These are phyloP conservation scores for Melanomma pulvis-pyrius DNA, from an alignment of 495 filamentous ascomycete genomes.

Conservation along the genomic window DNA sequence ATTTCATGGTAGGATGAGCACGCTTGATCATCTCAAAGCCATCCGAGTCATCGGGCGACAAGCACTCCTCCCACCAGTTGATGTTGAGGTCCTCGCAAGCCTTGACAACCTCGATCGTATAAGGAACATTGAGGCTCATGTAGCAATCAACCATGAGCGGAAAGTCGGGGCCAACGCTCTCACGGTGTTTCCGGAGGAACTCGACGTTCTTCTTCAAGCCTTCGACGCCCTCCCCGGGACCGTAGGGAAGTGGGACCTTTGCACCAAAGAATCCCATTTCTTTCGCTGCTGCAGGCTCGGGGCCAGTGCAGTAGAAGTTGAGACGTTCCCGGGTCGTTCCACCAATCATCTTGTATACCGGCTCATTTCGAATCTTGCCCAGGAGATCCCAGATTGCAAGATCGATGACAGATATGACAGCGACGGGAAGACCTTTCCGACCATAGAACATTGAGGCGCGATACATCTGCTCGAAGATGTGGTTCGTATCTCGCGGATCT, in stretches of 20 bases:
- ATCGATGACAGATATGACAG: conserved; percentile 91
- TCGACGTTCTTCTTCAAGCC: conserved; percentile 86
- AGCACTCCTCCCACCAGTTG: conserved; percentile 96
- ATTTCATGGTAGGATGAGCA: conserved; percentile 86
- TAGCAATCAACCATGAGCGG: conserved; percentile 95
- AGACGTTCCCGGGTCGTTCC: conserved; percentile 78
- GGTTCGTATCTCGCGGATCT: conserved; percentile 85
- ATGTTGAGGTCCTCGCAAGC: conserved; percentile 79
- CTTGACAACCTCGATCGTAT: conserved; percentile 87
- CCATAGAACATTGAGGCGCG: conserved; percentile 94
- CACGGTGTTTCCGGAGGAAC: conserved; percentile 81
- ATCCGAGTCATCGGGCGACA: conserved; percentile 86
- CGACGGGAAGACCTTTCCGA: conserved; percentile 84
- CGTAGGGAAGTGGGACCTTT: conserved; percentile 86
- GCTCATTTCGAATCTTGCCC: conserved; percentile 87
- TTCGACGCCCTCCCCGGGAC: conserved; percentile 79
- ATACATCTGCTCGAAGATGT: conserved; percentile 95
- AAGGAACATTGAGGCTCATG: conserved; percentile 89
- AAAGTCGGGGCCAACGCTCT: conserved; percentile 83
- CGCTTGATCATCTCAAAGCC: conserved; percentile 85
- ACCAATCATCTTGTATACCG: conserved; percentile 92
- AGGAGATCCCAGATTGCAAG: conserved; percentile 88
- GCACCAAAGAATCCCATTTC: conserved; percentile 83
- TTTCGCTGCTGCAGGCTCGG: conserved; percentile 76
- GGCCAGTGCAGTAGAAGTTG: conserved; percentile 92